These are phyloP conservation scores for Brassica incana DNA, from an alignment of 345 rosid genomes.

Conservation along the genomic window DNA sequence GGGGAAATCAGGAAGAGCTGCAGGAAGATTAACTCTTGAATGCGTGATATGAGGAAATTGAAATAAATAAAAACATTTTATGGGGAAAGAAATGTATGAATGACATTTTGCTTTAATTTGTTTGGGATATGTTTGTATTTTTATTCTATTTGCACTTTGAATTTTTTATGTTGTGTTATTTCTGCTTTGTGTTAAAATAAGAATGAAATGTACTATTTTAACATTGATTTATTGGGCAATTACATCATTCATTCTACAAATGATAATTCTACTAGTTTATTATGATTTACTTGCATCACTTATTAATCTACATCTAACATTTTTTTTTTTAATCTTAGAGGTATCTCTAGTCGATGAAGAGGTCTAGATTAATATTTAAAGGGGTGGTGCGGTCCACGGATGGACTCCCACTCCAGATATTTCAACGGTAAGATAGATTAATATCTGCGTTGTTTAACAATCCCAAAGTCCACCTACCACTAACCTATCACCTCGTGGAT, in stretches of 20 bases:
- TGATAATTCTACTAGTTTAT: too few relatives aligned
- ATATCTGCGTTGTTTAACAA: too few relatives aligned
- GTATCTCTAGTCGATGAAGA: too few relatives aligned
- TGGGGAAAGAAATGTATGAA: constrained; percentile 10
- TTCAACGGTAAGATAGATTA: too few relatives aligned
- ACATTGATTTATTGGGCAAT: background rate
- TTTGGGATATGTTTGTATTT: background rate
- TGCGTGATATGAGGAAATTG: background rate
- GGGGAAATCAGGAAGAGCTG: constrained; percentile 86
- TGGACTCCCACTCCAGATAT: too few relatives aligned
- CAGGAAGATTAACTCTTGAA: constrained; percentile 65
- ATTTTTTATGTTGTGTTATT: constrained; percentile 18
- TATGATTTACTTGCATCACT: background rate
- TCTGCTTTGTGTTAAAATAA: background rate
- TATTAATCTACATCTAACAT: background rate
- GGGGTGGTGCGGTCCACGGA: too few relatives aligned
- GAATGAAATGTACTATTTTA: background rate
- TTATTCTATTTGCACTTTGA: background rate
- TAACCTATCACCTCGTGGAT: too few relatives aligned
- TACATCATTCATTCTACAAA: background rate
- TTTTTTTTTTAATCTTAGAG: too few relatives aligned
- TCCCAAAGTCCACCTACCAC: too few relatives aligned
- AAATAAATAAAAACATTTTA: background rate
- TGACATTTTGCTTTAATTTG: constrained; percentile 6
- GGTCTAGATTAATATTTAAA: too few relatives aligned